These are phyloP conservation scores for Cercospora beticola DNA, from an alignment of 2,329 filamentous ascomycete species.

Conservation along the genomic window DNA sequence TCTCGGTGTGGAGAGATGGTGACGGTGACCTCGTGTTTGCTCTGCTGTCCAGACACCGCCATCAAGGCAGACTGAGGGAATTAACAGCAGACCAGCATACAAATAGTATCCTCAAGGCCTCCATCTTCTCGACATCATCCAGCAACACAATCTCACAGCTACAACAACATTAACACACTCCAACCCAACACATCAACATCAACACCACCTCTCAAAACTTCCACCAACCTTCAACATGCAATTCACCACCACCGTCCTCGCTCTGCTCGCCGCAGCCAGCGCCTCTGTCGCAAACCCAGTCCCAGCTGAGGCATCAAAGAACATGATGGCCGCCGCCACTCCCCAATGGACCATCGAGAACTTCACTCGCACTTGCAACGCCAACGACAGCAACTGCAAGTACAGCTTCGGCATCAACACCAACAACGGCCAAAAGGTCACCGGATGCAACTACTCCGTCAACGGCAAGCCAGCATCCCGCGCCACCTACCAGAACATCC, in stretches of 20 bases:
- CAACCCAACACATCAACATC: neutral
- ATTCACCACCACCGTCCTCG: slow-evolving; percentile 22
- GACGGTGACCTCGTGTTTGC: neutral
- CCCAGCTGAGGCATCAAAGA: slow-evolving; percentile 8
- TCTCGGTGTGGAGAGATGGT: neutral
- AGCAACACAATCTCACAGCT: neutral
- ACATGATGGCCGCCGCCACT: slow-evolving; percentile 22
- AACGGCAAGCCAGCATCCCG: slow-evolving; percentile 21
- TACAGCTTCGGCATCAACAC: slow-evolving; percentile 27
- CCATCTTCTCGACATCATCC: slow-evolving; percentile 1
- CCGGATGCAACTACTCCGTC: slow-evolving; percentile 22
- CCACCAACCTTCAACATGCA: slow-evolving; percentile 24
- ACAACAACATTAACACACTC: neutral
- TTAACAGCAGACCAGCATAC: neutral
- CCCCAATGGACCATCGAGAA: slow-evolving; percentile 25
- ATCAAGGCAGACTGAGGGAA: neutral
- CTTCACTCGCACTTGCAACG: slow-evolving; percentile 26
- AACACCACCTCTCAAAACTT: neutral
- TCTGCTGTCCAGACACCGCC: neutral
- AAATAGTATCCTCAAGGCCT: neutral
- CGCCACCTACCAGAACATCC: slow-evolving; percentile 20
- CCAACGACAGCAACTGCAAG: slow-evolving; percentile 18
- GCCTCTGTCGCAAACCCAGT: slow-evolving; percentile 19
- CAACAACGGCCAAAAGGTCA: slow-evolving; percentile 19
- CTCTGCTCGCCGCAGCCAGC: slow-evolving; percentile 20